Evolutionary conservation across 1,284 basidiomycete species (phyloP), one percentile per base, ranked within the genome.

Genomic region (Tylopilus sp.): DNA sequence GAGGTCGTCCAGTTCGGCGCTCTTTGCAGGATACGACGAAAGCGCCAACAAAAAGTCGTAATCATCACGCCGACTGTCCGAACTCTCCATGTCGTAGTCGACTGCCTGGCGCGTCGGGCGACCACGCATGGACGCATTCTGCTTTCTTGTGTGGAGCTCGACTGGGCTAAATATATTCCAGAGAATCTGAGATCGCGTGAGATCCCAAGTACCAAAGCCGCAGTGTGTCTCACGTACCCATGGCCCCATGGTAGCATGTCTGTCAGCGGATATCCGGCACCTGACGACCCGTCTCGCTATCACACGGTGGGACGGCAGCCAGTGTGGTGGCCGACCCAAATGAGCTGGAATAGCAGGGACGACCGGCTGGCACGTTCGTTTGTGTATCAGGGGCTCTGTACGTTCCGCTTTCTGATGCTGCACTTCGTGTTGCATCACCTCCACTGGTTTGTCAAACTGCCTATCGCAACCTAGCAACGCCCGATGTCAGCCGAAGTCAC

Each of bases 281-380:
- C 64, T 71, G 8, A 63, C 56, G 3, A 82, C 63, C 11, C 66
- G 71, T 53, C 71, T 63, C 9, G 74, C 64, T 46, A 75, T 68
- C 25, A 73, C 64, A 58, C 75, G 70, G 56, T 80, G 80, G 2
- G 79, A 71, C 16, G 81, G 79, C 37, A 84, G 57, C 10, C 48
- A 56, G 6, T 53, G 51, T n/a, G 72, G 69, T 39, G 69, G 64
- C 26, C 65, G 58, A 25, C 65, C 68, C 26, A 68, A 58, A 37
- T 63, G 62, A 44, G 64, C 56, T 21, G 65, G 56, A 35, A 60
- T 52, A 31, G 64, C 57, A 16, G 71, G 71, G 30, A 51, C 46
- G 44, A 65, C 65, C 15, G 73, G 75, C 35, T 59, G 51, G 6
- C 67, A 63, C 9, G 69, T 64, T 18, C 64, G 59, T 56, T 71